Evolutionary conservation across 495 filamentous ascomycete species (phyloP), one percentile per base, ranked within the genome.

Genomic region (Astrothelium macrocarpum): DNA sequence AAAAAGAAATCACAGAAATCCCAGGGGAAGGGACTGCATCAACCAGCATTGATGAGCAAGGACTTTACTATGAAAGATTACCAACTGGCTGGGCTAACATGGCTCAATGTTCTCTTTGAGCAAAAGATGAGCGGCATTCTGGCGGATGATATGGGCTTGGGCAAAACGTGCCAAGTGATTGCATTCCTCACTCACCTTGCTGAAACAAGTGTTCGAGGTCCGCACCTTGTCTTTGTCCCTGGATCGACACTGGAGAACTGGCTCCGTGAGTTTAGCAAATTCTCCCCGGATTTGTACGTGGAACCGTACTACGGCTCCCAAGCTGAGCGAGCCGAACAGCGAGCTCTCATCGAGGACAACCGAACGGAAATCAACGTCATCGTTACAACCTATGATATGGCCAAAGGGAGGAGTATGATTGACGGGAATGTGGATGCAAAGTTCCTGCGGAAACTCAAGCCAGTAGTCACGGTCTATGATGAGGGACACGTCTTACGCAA

Each of bases 111-210:
- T 26, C 78, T 97, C 34, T 96, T 89, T 67, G 76, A 87, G 53
- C 85, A 89, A 45, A 79, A 85, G 26, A 77, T 93, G 62, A 90
- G 88, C 62, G 88, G 91, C 53, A 97, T 98, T 65, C 78, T 98
- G 18, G 95, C 94, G 0, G 94, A 98, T 72, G 94, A 98, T 67
- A 98, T 98, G 94, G 94, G 94, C 49, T 81, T 97, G 10, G 94
- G 94, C 12, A 98, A 98, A 78, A 98, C 94, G 0, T 96, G 91
- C 68, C 92, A 97, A 70, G 91, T 98, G 61, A 96, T 98, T 67
- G 84, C 91, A 0, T 92, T 97, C 72, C 81, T 98, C 26, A 86
- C 91, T 2, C 87, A 96, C 66, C 78, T 98, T 7, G 82, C 85
- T 16, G 84, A 90, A 67, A 83, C 77, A 28, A 80, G 79, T 1